phyloP scores from a whole-genome alignment of 2,329 filamentous ascomycete species.

The Sporothrix brasiliensis region DNA sequence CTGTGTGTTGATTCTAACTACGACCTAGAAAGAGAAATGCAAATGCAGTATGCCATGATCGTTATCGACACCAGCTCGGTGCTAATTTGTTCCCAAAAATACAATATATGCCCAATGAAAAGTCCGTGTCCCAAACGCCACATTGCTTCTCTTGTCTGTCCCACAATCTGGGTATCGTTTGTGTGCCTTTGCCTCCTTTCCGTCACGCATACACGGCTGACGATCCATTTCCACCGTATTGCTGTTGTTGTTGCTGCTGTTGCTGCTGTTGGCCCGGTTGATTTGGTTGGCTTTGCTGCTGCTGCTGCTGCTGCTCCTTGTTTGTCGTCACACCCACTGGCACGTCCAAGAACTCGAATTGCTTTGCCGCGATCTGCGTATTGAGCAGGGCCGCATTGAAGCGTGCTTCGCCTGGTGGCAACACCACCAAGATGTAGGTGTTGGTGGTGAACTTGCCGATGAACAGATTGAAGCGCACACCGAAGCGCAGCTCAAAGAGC shows the following conservation, averaged over 20 bases:
- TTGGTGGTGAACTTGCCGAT: slow-evolving; percentile 96
- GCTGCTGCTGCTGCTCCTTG: slow-evolving; percentile 34
- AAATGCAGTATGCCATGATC: slow-evolving; percentile 7
- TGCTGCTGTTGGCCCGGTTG: slow-evolving; percentile 16
- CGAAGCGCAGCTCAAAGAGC: slow-evolving; percentile 78
- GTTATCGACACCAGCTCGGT: background rate
- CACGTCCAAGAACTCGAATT: slow-evolving; percentile 71
- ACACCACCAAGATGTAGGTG: slow-evolving; percentile 90
- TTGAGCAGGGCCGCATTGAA: slow-evolving; percentile 92
- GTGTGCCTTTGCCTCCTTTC: background rate
- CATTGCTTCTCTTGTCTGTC: background rate
- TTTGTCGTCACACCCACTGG: slow-evolving; percentile 43
- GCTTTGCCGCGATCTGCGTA: slow-evolving; percentile 80
- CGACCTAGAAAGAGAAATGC: background rate
- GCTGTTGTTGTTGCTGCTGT: slow-evolving; percentile 21
- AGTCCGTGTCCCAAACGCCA: slow-evolving; percentile 9
- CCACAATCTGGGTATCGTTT: background rate
- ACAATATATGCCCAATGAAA: background rate
- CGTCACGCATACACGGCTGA: slow-evolving; percentile 27
- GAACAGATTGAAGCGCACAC: slow-evolving; percentile 83
- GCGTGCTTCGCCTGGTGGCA: slow-evolving; percentile 86
- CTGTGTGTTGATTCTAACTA: slow-evolving; percentile 5
- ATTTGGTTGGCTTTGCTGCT: background rate
- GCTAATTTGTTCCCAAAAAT: background rate
- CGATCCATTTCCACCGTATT: slow-evolving; percentile 7